These are phyloP conservation scores for Pseudogymnoascus sp. DNA, from an alignment of 2,329 filamentous ascomycete species.

Conservation along the genomic window DNA sequence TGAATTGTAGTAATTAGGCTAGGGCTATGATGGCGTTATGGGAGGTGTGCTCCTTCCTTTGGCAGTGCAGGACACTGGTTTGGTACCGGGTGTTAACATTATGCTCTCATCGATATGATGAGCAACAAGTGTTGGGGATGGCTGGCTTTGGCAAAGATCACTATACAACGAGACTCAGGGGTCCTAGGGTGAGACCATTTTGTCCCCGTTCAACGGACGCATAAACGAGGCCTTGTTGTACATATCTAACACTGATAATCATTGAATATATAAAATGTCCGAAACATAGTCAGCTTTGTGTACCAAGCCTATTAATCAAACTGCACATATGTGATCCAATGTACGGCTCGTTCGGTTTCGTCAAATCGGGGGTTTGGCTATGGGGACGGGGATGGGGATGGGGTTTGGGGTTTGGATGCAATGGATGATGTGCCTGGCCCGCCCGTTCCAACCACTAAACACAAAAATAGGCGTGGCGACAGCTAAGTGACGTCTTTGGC, in stretches of 20 bases:
- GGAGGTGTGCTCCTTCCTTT: not conserved
- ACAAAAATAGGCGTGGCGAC: not conserved
- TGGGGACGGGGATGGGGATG: not conserved
- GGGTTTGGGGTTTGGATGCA: too few species aligned
- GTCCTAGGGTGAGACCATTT: not conserved
- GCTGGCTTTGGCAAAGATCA: not conserved
- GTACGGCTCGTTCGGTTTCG: not conserved
- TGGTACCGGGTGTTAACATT: not conserved
- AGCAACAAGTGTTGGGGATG: not conserved
- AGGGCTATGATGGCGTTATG: not conserved
- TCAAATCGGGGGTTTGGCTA: not conserved
- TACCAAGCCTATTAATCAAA: not conserved
- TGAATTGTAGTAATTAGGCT: constrained; percentile 32
- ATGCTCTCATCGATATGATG: not conserved
- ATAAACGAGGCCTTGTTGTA: not conserved
- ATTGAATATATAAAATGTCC: not conserved
- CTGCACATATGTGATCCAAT: not conserved
- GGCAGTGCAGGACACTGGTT: not conserved
- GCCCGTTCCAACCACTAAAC: not conserved
- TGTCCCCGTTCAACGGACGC: not conserved
- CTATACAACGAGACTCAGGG: not conserved
- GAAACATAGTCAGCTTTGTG: not conserved
- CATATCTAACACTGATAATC: not conserved
- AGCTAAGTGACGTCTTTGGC: not conserved
- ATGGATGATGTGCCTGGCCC: constrained; percentile 4